Evolutionary conservation across 1,139 yeast genomes (phyloP), one percentile per base, ranked within the genome.

Genomic region (Candida labiduridarum): DNA sequence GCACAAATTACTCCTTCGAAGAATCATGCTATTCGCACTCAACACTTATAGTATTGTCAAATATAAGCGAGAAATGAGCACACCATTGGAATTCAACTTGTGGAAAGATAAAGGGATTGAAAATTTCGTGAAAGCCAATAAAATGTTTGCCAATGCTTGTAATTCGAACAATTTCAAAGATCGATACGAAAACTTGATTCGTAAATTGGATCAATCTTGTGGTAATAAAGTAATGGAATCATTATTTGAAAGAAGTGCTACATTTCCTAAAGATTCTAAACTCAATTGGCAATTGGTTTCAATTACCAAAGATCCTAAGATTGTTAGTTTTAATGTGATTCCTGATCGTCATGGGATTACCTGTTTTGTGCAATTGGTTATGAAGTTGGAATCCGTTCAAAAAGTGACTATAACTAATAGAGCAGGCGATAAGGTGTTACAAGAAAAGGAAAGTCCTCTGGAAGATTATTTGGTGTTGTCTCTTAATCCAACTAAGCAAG

Each of bases 281-380:
- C 72, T 89, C 54, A 82, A 80, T 49, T 91, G 97, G 97, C 87
- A 88, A 59, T 74, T 91, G 49, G 69, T 84, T 39, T 82, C 85
- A 55, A 83, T 90, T 61, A 87, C 83, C 57, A 71, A 77, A 30
- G 79, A 83, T 49, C 97, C 97, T 35, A 87, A 85, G 66, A 74
- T 90, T 39, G 76, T 87, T 47, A 77, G 85, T 3, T 81, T 90
- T 60, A 76, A 73, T 46, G 70, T 76, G 4, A 71, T 82, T 52
- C 86, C 95, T 63, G 82, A 91, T 83, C 60, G 79, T 66, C 78
- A 84, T 75, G 85, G 81, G 70, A 83, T 89, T 12, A 73, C 88
- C 39, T 82, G 84, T 49, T 83, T 77, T 59, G 79, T 88, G 36
- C 96, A 90, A 71, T 76, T 89, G 42, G 84, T 87, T n/a, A 86